Evolutionary conservation across 352 stramenopile genomes (phyloP).

Genomic region (Globisporangium apiculatum): DNA sequence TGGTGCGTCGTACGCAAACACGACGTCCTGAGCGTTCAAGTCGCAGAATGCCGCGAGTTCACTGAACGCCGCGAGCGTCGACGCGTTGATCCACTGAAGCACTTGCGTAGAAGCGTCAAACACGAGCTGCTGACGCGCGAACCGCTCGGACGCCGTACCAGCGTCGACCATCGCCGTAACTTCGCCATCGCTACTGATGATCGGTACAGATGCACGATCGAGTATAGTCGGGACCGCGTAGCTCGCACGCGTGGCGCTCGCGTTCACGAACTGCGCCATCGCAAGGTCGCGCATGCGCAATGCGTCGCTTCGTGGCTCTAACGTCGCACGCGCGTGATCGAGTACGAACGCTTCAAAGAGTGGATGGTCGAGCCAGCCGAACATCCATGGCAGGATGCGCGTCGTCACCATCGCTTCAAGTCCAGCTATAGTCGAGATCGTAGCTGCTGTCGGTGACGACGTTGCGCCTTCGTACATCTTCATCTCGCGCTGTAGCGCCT

Average conservation of each 20-base stretch:
- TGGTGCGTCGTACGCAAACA: slow-evolving; percentile 27
- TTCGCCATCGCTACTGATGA: too few species aligned
- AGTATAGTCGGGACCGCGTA: slow-evolving; percentile 19
- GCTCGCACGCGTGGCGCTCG: slow-evolving; percentile 19
- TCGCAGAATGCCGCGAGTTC: slow-evolving; percentile 45
- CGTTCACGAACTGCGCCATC: slow-evolving; percentile 41
- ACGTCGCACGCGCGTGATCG: slow-evolving; percentile 11
- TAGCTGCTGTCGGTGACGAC: neutral
- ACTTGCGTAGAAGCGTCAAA: slow-evolving; percentile 15
- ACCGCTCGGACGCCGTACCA: slow-evolving; percentile 34
- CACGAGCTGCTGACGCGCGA: slow-evolving; percentile 15
- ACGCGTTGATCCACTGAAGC: slow-evolving; percentile 9
- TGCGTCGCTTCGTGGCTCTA: neutral
- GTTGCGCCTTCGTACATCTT: neutral
- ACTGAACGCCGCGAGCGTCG: slow-evolving; percentile 23
- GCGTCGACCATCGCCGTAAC: slow-evolving; percentile 11
- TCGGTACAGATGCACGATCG: neutral
- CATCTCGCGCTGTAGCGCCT: neutral
- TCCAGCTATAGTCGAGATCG: neutral
- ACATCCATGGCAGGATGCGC: slow-evolving; percentile 33
- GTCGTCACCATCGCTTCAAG: slow-evolving; percentile 19
- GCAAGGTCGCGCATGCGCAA: slow-evolving; percentile 22
- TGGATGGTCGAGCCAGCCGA: slow-evolving; percentile 28
- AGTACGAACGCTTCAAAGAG: slow-evolving; percentile 30
- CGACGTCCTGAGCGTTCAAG: slow-evolving; percentile 15